These are phyloP conservation scores for Salix dunnii DNA, from an alignment of 345 rosid species.

Conservation along the genomic window DNA sequence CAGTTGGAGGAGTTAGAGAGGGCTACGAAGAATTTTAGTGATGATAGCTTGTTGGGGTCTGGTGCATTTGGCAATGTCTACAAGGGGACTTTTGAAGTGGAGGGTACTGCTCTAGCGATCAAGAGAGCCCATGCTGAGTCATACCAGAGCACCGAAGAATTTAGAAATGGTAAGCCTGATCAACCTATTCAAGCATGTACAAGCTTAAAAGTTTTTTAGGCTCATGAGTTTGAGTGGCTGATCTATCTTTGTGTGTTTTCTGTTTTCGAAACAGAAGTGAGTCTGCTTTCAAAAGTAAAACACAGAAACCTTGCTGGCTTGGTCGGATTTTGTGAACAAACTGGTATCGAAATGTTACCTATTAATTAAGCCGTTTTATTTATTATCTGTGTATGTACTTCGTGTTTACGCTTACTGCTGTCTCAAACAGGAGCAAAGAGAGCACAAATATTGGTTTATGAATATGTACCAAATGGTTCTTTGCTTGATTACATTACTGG, in stretches of 20 bases:
- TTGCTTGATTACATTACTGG: constrained; percentile 55
- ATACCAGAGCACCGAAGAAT: constrained; percentile 48
- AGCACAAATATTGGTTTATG: constrained; percentile 47
- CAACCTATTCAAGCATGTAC: too few relatives aligned
- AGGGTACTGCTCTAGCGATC: constrained; percentile 43
- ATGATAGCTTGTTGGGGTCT: constrained; percentile 49
- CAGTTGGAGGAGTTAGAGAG: constrained; percentile 36
- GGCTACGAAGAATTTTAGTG: constrained; percentile 47
- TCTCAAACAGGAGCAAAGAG: constrained; percentile 38
- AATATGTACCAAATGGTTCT: constrained; percentile 55
- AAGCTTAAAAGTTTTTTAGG: too few relatives aligned
- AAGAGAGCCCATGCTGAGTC: constrained; percentile 53
- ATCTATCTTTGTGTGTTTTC: constrained; percentile 1
- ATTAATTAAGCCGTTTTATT: neutral
- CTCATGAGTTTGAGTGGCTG: neutral
- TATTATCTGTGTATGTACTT: neutral
- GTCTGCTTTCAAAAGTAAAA: constrained; percentile 44
- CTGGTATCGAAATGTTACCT: constrained; percentile 24
- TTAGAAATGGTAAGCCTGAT: constrained; percentile 48
- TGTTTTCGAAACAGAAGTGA: constrained; percentile 51
- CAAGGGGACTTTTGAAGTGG: constrained; percentile 39
- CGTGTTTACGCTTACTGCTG: neutral
- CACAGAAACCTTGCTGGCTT: constrained; percentile 52
- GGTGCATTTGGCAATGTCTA: constrained; percentile 59
- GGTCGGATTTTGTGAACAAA: constrained; percentile 63